These are phyloP conservation scores for Hygrophorus pudorinus DNA, from an alignment of 768 basidiomycete genomes.

Conservation along the genomic window DNA sequence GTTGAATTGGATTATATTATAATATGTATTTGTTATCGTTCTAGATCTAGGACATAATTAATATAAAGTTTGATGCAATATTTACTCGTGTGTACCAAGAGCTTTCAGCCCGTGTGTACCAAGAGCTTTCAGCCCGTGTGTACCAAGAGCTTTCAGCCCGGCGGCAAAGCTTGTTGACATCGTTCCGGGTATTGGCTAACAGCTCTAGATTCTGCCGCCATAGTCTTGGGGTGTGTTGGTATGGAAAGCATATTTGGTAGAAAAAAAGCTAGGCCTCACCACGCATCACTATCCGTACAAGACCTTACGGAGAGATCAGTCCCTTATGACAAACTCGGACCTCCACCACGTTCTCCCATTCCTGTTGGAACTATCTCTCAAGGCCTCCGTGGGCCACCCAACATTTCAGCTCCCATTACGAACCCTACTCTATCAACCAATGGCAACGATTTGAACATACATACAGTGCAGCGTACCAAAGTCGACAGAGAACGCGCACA, in stretches of 20 bases:
- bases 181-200: too few species aligned
- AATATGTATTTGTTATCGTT: too few species aligned
- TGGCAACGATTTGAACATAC: conserved; percentile 65
- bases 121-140: too few species aligned
- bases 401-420: conserved; percentile 75
- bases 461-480: conserved; percentile 38
- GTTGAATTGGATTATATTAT: too few species aligned
- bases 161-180: too few species aligned
- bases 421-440: conserved; percentile 62
- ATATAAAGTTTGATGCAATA: too few species aligned
- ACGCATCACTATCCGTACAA: conserved; percentile 48
- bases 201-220: too few species aligned
- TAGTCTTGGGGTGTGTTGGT: conserved; percentile 13
- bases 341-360: conserved; percentile 49
- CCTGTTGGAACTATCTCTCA: conserved; percentile 47
- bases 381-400: conserved; percentile 28
- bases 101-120: too few species aligned
- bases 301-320: conserved; percentile 59
- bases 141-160: too few species aligned
- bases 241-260: conserved; percentile 67
- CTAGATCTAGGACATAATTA: too few species aligned
- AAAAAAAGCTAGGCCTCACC: conserved; percentile 51
- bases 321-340: conserved; percentile 60
- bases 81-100: too few species aligned
- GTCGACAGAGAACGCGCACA: conserved; percentile 48